Evolutionary conservation across 306 rosid species (phyloP).

Genomic region (Gleditsia sinensis): DNA sequence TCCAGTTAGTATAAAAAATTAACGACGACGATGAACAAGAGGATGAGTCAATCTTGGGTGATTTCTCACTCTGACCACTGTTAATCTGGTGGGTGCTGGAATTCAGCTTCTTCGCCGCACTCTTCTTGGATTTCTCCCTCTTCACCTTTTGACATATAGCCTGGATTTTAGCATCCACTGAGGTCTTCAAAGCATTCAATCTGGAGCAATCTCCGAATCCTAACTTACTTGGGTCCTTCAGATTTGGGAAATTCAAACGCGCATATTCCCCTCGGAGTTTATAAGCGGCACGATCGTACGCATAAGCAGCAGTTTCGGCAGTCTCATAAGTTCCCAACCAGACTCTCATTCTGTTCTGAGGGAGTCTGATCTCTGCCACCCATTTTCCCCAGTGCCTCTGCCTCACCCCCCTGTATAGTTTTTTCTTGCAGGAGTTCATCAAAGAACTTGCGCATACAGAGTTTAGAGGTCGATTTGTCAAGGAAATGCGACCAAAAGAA

Average conservation of each 20-base stretch:
- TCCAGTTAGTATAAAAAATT: constrained; percentile 42
- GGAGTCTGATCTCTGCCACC: constrained; percentile 96
- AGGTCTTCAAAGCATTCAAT: constrained; percentile 61
- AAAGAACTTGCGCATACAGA: constrained; percentile 6
- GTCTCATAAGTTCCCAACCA: constrained; percentile 96
- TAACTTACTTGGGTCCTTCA: constrained; percentile 63
- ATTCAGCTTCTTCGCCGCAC: constrained; percentile 40
- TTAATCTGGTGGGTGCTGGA: background rate
- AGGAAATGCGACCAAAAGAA: constrained; percentile 17
- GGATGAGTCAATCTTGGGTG: constrained; percentile 25
- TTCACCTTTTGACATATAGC: constrained; percentile 86
- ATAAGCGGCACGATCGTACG: constrained; percentile 93
- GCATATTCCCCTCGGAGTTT: constrained; percentile 97
- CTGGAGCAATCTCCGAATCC: constrained; percentile 62
- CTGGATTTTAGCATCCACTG: constrained; percentile 88
- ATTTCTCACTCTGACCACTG: background rate
- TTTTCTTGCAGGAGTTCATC: constrained; percentile 54
- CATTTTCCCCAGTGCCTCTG: constrained; percentile 99
- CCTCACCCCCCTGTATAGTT: constrained; percentile 94
- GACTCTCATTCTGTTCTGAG: constrained; percentile 95
- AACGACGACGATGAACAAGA: constrained; percentile 46
- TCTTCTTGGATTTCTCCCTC: constrained; percentile 70
- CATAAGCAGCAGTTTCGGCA: constrained; percentile 95
- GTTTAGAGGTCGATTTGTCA: constrained; percentile 22
- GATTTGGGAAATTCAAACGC: constrained; percentile 84